Base-by-base conservation (phyloP, 1,284 basidiomycete genomes). In the Papiliotrema fonsecae region DNA sequence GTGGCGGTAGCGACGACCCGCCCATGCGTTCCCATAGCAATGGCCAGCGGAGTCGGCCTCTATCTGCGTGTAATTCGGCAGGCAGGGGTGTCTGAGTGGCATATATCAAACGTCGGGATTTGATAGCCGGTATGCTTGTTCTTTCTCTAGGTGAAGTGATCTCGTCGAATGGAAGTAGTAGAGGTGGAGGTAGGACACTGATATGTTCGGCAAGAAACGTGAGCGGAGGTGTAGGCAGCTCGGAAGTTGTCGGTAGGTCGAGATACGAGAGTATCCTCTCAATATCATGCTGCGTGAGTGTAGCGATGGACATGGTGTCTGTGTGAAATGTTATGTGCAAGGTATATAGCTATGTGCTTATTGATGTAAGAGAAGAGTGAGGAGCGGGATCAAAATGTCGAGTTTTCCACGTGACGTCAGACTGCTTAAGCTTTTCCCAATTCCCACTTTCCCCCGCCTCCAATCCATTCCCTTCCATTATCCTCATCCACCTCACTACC, bases 1-100 rank as follows among this genome's bases (percentile, higher is more conserved):
- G 34, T 11, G 44, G 47, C 16, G 47, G 51, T 10, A 51, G 50
- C 22, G 48, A 51, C 11, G 55, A 47, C 19, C 72, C 72, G 16
- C 72, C 72, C 31, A 70, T 43, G 2, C 69, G 55, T 48, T 72
- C 72, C 69, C 69, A 74, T 1, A 72, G 54, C 6, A 72, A 44
- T 9, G 70, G 70, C 65, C 69, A 72, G 14, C 72, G 51, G 19
- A 66, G 50, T 28, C 70, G 52, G 1, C 65, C 69, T 40, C 56
- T 50, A 13, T 56, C 56, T 1, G 62, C 61, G 2, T 39, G 19
- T 2, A 72, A 52, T 1, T 49, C 28, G 0, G n/a, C 24, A 0
- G 61, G 64, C 4, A 35, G 44, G 1, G 57, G 52, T 13, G 10
- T n/a, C 2, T 37, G 37, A 6, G 56, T 50, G 19, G 65, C 64